Conservation (phyloP, 2,329 filamentous ascomycete species). For the Calonectria naviculata region DNA sequence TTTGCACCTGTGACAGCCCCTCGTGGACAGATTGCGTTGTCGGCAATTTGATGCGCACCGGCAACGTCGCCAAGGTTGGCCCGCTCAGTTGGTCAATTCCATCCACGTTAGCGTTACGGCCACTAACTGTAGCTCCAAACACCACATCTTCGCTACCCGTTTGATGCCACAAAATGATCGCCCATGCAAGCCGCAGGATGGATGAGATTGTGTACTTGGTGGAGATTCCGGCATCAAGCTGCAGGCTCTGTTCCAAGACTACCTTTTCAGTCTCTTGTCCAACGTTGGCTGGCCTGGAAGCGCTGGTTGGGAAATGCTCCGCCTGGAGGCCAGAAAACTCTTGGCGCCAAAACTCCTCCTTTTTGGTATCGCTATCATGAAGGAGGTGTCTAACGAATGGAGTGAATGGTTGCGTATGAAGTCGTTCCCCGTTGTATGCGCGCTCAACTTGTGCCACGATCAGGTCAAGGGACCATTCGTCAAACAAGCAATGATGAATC, state of each 20-base stretch:
- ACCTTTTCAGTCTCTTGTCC: neutral
- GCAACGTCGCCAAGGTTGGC: neutral
- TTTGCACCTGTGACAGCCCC: neutral
- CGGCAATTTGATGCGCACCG: neutral
- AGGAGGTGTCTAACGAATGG: neutral
- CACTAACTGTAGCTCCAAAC: neutral
- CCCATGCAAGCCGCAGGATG: neutral
- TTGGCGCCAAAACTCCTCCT: neutral
- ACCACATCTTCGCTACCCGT: neutral
- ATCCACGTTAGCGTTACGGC: neutral
- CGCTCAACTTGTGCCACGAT: neutral
- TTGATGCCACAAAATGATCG: neutral
- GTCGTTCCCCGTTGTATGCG: neutral
- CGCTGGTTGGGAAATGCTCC: neutral
- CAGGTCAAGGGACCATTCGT: neutral
- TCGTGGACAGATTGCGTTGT: neutral
- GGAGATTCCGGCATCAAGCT: neutral
- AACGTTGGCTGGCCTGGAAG: neutral
- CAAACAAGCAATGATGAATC: neutral
- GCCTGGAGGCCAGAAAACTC: neutral
- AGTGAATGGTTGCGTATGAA: neutral
- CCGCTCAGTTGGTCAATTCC: neutral
- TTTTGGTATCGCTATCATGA: neutral
- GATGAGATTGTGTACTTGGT: neutral
- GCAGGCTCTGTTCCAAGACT: neutral